A percentile compares a stretch with the other conserved stretches of the same genome.
Evolutionary conservation across 768 basidiomycete species (phyloP).

Genomic region (Phlebiopsis flavidoalba): DNA sequence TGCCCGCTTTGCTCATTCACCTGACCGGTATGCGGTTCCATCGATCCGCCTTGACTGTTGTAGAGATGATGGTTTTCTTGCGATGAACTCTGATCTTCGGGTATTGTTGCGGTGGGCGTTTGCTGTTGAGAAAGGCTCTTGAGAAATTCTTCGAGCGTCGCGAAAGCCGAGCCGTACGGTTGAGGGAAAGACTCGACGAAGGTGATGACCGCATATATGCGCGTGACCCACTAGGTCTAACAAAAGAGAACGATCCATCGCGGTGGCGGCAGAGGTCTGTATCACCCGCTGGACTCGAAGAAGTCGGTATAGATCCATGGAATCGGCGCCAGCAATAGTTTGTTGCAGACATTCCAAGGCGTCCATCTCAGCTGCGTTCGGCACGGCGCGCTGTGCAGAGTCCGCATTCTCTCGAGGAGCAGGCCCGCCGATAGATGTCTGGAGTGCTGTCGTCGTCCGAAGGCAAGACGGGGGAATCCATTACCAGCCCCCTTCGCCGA

Average conservation of each 20-base stretch:
- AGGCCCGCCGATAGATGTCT: not conserved
- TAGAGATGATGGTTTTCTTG: not conserved
- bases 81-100: not conserved
- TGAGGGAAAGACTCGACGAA: conserved; percentile 5
- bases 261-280: not conserved
- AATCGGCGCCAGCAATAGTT: conserved; percentile 10
- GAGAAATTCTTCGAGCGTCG: not conserved
- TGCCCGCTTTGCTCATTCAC: not conserved
- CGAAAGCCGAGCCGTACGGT: not conserved
- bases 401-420: not conserved
- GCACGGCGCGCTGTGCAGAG: not conserved
- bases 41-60: not conserved
- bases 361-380: conserved; percentile 17
- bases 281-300: conserved; percentile 7
- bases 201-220: conserved; percentile 3
- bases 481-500: conserved; percentile 1
- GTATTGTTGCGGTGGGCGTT: not conserved
- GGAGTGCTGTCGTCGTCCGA: conserved; percentile 6
- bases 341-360: conserved; percentile 18
- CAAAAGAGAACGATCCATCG: not conserved
- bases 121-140: not conserved
- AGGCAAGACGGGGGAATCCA: conserved; percentile 22
- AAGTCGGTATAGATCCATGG: conserved; percentile 19
- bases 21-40: not conserved
- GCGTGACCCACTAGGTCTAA: not conserved